phyloP scores from a whole-genome alignment of 495 filamentous ascomycete species.

The Penicillium fimorum region DNA sequence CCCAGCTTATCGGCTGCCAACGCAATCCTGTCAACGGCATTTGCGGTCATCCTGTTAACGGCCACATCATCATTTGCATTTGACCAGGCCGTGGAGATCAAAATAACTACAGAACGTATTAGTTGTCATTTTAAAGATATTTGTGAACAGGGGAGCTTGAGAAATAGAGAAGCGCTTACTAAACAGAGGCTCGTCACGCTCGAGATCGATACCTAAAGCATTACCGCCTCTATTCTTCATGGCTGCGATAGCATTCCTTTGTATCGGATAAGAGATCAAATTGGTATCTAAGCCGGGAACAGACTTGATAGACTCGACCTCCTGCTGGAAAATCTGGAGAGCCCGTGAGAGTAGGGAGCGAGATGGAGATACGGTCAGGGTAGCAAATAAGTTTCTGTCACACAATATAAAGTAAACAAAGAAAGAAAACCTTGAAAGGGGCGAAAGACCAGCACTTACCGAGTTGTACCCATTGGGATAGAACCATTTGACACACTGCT shows the following conservation, averaged over 20 bases:
- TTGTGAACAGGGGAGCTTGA: no score
- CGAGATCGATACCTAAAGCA: constrained; percentile 26
- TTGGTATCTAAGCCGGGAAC: constrained; percentile 10
- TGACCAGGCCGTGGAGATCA: constrained; percentile 13
- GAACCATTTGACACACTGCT: constrained; percentile 1
- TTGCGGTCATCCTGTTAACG: constrained; percentile 19
- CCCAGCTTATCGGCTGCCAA: constrained; percentile 11
- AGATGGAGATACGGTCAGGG: constrained; percentile 9
- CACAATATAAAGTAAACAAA: background rate
- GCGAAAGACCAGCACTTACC: constrained; percentile 5
- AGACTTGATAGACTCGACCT: constrained; percentile 13
- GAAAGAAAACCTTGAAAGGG: no score
- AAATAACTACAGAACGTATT: constrained; percentile 1
- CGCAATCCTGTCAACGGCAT: constrained; percentile 1
- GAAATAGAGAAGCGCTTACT: constrained; percentile 1
- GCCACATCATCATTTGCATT: constrained; percentile 3
- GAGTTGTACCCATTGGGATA: constrained; percentile 9
- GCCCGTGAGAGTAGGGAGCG: constrained; percentile 10
- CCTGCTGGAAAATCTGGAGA: constrained; percentile 14
- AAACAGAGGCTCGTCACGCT: constrained; percentile 18
- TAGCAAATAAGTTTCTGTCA: constrained; percentile 18
- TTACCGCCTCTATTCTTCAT: constrained; percentile 27
- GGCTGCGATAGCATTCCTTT: constrained; percentile 12
- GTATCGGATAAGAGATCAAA: constrained; percentile 18
- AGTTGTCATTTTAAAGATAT: background rate